Evolutionary conservation across 768 basidiomycete genomes (phyloP).

Genomic region (Hysterangium stoloniferum): DNA sequence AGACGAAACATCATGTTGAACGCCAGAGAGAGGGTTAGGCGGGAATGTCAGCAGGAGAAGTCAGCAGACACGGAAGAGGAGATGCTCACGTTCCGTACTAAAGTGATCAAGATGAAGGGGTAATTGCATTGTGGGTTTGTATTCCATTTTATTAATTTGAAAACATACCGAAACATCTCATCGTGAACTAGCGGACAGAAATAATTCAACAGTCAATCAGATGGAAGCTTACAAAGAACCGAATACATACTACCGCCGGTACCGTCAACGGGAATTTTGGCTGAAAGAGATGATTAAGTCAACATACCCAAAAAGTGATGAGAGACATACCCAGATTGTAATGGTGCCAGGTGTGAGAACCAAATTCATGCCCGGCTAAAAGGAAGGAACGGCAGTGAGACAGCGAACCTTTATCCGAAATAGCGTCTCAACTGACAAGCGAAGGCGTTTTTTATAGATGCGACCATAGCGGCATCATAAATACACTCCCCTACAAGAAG

Average conservation of each 20-base stretch:
- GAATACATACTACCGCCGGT: background rate
- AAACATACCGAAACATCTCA: conserved; percentile 6
- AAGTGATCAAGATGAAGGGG: too few species aligned
- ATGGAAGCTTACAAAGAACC: too few species aligned
- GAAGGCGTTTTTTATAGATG: conserved; percentile 1
- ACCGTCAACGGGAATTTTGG: background rate
- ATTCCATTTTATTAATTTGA: background rate
- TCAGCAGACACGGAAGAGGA: too few species aligned
- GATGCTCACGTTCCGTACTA: too few species aligned
- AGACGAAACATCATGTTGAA: background rate
- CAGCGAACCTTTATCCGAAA: background rate
- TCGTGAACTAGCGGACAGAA: conserved; percentile 6
- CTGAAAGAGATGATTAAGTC: background rate
- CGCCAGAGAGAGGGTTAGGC: too few species aligned
- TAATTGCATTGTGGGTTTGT: too few species aligned
- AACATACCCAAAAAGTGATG: background rate
- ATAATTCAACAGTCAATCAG: too few species aligned
- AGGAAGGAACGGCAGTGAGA: too few species aligned
- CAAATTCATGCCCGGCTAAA: conserved; percentile 34
- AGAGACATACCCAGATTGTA: conserved; percentile 10
- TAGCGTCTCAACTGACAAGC: background rate
- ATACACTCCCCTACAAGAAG: conserved; percentile 6
- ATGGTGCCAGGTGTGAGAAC: conserved; percentile 41
- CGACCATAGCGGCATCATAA: background rate
- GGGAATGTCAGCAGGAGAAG: too few species aligned